A percentile compares a stretch with the other conserved stretches of the same genome.
phyloP scores from a whole-genome alignment of 2,329 filamentous ascomycete genomes.

The Tothia fuscella region DNA sequence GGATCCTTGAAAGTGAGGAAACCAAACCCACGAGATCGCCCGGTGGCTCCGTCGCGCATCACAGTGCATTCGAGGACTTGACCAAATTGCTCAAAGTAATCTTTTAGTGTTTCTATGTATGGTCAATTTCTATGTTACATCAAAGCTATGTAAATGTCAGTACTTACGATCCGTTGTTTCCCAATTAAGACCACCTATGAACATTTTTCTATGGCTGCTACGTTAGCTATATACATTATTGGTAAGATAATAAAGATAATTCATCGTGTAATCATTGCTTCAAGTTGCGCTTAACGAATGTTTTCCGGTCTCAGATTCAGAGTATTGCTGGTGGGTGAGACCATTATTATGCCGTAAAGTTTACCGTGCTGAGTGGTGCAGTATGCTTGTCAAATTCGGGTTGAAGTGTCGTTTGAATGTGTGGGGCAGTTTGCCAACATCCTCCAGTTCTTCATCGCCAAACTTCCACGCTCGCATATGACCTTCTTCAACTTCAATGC shows the following conservation, averaged over 20 bases:
- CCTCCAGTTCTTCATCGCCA: too few species aligned
- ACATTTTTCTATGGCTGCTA: constrained; percentile 74
- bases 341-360: too few species aligned
- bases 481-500: too few species aligned
- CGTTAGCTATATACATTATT: constrained; percentile 19
- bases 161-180: constrained; percentile 93
- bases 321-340: too few species aligned
- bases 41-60: constrained; percentile 94
- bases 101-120: constrained; percentile 72
- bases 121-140: constrained; percentile 6
- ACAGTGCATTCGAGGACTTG: constrained; percentile 97
- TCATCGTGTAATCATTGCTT: too few species aligned
- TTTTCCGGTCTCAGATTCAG: too few species aligned
- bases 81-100: constrained; percentile 96
- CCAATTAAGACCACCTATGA: constrained; percentile 97
- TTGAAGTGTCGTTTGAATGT: too few species aligned
- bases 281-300: too few species aligned
- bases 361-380: too few species aligned
- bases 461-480: too few species aligned
- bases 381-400: too few species aligned
- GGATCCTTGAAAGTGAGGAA: constrained; percentile 97
- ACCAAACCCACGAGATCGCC: constrained; percentile 87
- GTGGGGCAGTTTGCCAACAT: too few species aligned
- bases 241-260: constrained; percentile 18
- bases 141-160: constrained; percentile 4